Evolutionary conservation across 768 basidiomycete genomes (phyloP).

Genomic region (Lactifluus pinguis): DNA sequence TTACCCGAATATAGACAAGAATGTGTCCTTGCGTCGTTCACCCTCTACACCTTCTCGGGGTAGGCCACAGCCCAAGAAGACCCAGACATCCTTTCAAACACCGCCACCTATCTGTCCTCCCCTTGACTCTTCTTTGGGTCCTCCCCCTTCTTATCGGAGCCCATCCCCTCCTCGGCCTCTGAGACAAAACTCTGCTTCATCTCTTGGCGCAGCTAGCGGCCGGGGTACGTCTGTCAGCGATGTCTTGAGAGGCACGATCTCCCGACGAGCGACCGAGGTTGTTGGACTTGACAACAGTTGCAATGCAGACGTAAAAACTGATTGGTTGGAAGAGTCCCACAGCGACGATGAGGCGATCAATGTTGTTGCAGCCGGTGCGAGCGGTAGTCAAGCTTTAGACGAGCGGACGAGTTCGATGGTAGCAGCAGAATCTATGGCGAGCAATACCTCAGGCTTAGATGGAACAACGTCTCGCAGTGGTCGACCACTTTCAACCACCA

Average conservation of each 20-base stretch:
- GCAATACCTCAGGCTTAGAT: constrained; percentile 9
- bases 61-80: constrained; percentile 14
- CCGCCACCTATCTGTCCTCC: constrained; percentile 11
- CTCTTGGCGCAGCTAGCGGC: constrained; percentile 37
- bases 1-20: constrained; percentile 9
- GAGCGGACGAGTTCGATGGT: constrained; percentile 66
- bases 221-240: constrained; percentile 49
- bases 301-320: constrained; percentile 34
- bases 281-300: constrained; percentile 26
- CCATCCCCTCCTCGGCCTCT: constrained; percentile 31
- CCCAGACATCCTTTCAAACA: constrained; percentile 17
- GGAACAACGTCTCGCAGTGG: constrained; percentile 1
- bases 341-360: constrained; percentile 87
- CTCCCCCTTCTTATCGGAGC: constrained; percentile 56
- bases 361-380: constrained; percentile 69
- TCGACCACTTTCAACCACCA: constrained; percentile 15
- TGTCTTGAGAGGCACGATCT: constrained; percentile 43
- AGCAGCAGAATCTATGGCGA: constrained; percentile 26
- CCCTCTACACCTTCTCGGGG: constrained; percentile 6
- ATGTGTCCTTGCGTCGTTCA: constrained; percentile 13
- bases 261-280: constrained; percentile 28
- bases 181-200: constrained; percentile 34
- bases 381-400: constrained; percentile 73
- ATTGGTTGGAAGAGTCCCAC: constrained; percentile 58
- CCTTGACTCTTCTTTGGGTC: constrained; percentile 31